Evolutionary conservation across 1,284 basidiomycete genomes (phyloP).

Genomic region (Cutaneotrichosporon cutaneum): DNA sequence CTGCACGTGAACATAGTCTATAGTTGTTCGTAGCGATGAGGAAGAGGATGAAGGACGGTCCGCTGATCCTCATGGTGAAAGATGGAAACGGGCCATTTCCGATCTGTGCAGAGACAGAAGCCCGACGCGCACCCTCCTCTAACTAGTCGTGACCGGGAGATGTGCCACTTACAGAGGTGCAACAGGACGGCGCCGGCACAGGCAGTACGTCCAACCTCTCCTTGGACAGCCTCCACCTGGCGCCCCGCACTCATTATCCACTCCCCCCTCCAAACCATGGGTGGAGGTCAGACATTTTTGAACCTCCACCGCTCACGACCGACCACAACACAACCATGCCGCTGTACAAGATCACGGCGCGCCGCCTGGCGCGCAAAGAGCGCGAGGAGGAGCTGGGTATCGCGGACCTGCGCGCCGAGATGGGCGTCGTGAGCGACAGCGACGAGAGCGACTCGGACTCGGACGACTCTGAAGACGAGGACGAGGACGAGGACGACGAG

Average conservation of each 20-base stretch:
- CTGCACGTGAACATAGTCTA: too few species aligned
- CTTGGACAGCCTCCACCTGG: not conserved
- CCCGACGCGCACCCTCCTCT: too few species aligned
- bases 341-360: slow-evolving; percentile 79
- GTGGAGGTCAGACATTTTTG: slow-evolving; percentile 5
- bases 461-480: slow-evolving; percentile 31
- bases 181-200: too few species aligned
- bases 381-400: slow-evolving; percentile 67
- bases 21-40: too few species aligned
- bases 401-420: slow-evolving; percentile 57
- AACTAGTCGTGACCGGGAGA: too few species aligned
- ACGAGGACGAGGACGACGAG: slow-evolving; percentile 19
- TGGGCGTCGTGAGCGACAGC: slow-evolving; percentile 61
- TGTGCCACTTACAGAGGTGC: too few species aligned
- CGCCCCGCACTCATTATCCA: not conserved
- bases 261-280: not conserved
- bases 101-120: too few species aligned
- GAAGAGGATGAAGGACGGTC: too few species aligned
- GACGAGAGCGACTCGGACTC: slow-evolving; percentile 16
- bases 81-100: too few species aligned
- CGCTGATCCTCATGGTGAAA: too few species aligned
- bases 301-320: slow-evolving; percentile 1
- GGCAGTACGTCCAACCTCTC: not conserved
- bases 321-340: slow-evolving; percentile 49
- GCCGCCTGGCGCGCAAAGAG: slow-evolving; percentile 63